phyloP scores from a whole-genome alignment of 2,329 filamentous ascomycete genomes.

The Neocatenulostroma microsporum region DNA sequence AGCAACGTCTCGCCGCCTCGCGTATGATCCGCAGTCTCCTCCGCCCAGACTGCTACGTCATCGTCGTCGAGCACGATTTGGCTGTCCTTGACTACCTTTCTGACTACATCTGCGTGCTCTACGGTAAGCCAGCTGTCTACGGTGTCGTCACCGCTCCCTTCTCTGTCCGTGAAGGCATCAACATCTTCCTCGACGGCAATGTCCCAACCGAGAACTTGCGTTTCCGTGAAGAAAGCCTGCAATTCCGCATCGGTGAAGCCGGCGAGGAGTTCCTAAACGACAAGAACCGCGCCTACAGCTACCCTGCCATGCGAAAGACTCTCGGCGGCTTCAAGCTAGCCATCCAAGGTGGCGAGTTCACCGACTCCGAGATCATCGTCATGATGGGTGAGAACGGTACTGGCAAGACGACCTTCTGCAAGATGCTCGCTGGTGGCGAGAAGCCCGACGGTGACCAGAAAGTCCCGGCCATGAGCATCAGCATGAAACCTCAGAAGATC shows the following conservation, averaged over 20 bases:
- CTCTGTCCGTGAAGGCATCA: constrained; percentile 97
- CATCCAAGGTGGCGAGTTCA: constrained; percentile 79
- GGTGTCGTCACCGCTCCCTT: constrained; percentile 94
- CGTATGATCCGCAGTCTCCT: constrained; percentile 87
- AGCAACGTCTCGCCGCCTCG: constrained; percentile 91
- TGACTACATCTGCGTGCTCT: constrained; percentile 95
- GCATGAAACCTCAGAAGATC: constrained; percentile 99
- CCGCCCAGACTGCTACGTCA: constrained; percentile 85
- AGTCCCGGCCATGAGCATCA: constrained; percentile 94
- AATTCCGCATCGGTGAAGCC: constrained; percentile 87
- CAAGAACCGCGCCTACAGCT: constrained; percentile 74
- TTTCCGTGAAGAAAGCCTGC: constrained; percentile 93
- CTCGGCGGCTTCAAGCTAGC: constrained; percentile 78
- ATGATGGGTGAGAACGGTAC: constrained; percentile 99
- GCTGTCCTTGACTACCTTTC: constrained; percentile 97
- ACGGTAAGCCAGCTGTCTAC: constrained; percentile 90
- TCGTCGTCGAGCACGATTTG: constrained; percentile 98
- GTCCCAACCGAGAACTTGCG: constrained; percentile 97
- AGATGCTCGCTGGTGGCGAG: constrained; percentile 83
- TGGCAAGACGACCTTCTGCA: constrained; percentile 98
- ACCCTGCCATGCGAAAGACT: constrained; percentile 88
- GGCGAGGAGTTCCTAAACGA: constrained; percentile 82
- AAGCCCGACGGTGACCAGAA: constrained; percentile 75
- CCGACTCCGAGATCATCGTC: constrained; percentile 96
- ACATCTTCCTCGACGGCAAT: constrained; percentile 97